Evolutionary conservation across 2,329 filamentous ascomycete species (phyloP), one percentile per base, ranked within the genome.

Genomic region (Chaetomium sp.): DNA sequence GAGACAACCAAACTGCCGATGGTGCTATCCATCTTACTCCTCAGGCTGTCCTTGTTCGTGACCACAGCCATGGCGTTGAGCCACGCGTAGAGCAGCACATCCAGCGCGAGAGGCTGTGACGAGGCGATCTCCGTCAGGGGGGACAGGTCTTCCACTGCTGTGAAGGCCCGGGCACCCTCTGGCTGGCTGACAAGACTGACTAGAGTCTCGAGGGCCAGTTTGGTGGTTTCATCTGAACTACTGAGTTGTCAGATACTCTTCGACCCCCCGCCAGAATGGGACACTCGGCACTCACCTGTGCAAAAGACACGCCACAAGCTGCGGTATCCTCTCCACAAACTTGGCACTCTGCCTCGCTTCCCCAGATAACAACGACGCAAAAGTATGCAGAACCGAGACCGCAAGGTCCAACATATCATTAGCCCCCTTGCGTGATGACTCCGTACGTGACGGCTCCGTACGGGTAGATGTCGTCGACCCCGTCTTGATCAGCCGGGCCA

Each of bases 401-500:
- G 79, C 82, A 11, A 88, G 71, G 61, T 82, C 79, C 8, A 86
- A 71, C 82, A 87, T 86, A 58, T 82, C 76, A 57, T 73, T 78
- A 10, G 77, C 72, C 58, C 85, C 75, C 27, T 74, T 69, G 44
- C 70, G 71, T 38, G 38, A 37, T 41, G 19, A 27, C 19, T 27
- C 19, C 19, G 49, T 4, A 65, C 68, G 5, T 68, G 65, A 32
- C 69, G 59, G 2, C 64, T 43, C 33, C 14, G 57, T 47, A 34
- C 63, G 7, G 1, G 11, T 6, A 14, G 10, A 8, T 42, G 19
- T 27, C 19, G 19, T 65, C 3, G 74, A 74, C 34, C 79, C 77
- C 0, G 84, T 81, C 56, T 75, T 75, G 42, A 88, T 70, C 8
- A 88, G 70, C 19, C 84, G 77, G 66, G 85, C 82, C 2, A 88